Conservation (phyloP, 2,329 filamentous ascomycete genomes). For the Corinectria fuckeliana region DNA sequence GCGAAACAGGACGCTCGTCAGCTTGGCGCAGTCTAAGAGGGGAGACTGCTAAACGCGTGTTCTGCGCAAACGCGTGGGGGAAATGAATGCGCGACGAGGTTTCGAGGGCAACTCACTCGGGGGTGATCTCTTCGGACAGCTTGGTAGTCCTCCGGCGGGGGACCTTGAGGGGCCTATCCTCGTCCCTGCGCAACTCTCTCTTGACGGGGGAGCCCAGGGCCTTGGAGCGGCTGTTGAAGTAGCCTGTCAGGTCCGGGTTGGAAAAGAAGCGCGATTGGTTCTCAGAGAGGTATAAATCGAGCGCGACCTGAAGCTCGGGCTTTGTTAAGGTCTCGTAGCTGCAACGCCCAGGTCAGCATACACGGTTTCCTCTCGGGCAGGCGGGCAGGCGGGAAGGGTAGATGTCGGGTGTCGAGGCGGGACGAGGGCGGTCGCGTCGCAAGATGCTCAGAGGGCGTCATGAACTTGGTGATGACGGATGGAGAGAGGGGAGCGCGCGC, state of each 20-base stretch:
- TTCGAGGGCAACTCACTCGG: constrained; percentile 49
- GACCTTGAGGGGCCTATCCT: constrained; percentile 51
- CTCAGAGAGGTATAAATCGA: constrained; percentile 75
- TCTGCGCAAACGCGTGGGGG: constrained; percentile 14
- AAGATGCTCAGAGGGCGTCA: constrained; percentile 20
- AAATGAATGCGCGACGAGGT: constrained; percentile 19
- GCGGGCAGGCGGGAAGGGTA: constrained; percentile 12
- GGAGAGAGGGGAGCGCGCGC: constrained; percentile 4
- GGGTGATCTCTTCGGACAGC: constrained; percentile 52
- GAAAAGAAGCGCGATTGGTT: constrained; percentile 70
- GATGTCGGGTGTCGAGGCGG: constrained; percentile 15
- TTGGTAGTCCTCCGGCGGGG: constrained; percentile 55
- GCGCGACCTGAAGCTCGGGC: constrained; percentile 75
- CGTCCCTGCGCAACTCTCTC: constrained; percentile 52
- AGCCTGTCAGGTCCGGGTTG: constrained; percentile 71
- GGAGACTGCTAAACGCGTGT: constrained; percentile 14
- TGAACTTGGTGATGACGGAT: too few relatives aligned
- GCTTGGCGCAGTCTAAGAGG: constrained; percentile 10
- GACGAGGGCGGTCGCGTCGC: constrained; percentile 23
- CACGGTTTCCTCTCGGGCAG: not conserved
- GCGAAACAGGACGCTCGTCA: constrained; percentile 18
- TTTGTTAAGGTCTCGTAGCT: constrained; percentile 79
- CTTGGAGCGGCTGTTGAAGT: constrained; percentile 73
- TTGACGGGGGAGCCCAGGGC: constrained; percentile 67
- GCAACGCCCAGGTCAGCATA: constrained; percentile 30